Base-by-base conservation (phyloP, 768 basidiomycete species). In the Mycena belliarum region DNA sequence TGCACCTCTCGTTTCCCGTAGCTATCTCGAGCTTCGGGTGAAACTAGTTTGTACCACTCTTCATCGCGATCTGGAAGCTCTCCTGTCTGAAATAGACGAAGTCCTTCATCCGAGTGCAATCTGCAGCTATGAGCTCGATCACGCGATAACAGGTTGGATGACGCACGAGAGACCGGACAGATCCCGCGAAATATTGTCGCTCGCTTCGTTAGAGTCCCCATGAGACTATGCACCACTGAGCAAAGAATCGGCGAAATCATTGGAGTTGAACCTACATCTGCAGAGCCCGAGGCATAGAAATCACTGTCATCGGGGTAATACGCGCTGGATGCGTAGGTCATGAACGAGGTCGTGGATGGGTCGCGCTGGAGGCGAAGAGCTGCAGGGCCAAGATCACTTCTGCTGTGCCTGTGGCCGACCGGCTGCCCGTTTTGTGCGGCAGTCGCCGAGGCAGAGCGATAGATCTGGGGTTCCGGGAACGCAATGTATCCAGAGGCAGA, bases 41-140 rank as follows among this genome's bases (percentile, higher is more conserved):
- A 87, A 2, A 95, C 89, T 9, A 94, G 82, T 28, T 81, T 76
- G 65, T 89, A 79, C 96, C 95, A 98, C 47, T 91, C 90, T 70
- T 88, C 83, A 58, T 93, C 85, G n/a, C 75, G 77, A 44, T 86
- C 87, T 3, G 78, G 68, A 4, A 93, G 73, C 55, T 84, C 72
- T 33, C 87, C 87, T 0, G 75, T 70, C 68, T 94, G 92, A 66
- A 93, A 93, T 20, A 77, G 81, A 44, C 73, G 74, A 20, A 94
- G 68, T 25, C 79, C 81, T 65, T 88, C 87, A 54, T 86, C 85
- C 16, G 84, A 82, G 46, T 82, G 75, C 26, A 89, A 73, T 41
- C 88, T 89, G 61, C 32, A 45, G 18, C 68, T 44, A 63, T 63
- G 20, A 59, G 54, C 37, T 26, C 38, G 46, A 33, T 49, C 44